Evolutionary conservation across 768 basidiomycete species (phyloP).

Genomic region (Mycena amicta): DNA sequence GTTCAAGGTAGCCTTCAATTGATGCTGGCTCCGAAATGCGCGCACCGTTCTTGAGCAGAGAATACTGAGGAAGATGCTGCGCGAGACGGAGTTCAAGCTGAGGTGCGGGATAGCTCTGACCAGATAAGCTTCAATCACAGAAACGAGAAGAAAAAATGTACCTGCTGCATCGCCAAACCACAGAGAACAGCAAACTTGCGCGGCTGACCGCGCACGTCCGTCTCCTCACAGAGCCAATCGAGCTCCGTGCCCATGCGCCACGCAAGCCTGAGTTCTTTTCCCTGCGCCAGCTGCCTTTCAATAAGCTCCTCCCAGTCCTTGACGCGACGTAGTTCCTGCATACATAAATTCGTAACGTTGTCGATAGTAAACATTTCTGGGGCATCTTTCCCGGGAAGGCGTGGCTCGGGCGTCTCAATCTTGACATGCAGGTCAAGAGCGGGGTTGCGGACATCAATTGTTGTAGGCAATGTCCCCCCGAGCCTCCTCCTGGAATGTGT

Average conservation of each 20-base stretch:
- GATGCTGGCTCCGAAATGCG: conserved; percentile 73
- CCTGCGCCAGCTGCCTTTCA: conserved; percentile 52
- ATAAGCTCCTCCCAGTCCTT: conserved; percentile 66
- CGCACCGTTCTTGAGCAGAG: conserved; percentile 49
- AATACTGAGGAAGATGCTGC: conserved; percentile 60
- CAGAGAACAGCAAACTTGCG: conserved; percentile 77
- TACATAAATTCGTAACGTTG: conserved; percentile 66
- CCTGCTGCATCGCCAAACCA: conserved; percentile 75
- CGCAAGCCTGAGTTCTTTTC: conserved; percentile 67
- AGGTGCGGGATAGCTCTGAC: conserved; percentile 36
- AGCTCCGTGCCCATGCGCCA: conserved; percentile 77
- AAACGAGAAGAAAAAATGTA: conserved; percentile 32
- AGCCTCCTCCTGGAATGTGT: conserved; percentile 58
- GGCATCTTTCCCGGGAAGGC: conserved; percentile 42
- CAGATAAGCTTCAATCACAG: conserved; percentile 1
- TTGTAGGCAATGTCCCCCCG: conserved; percentile 69
- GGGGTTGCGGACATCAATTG: conserved; percentile 74
- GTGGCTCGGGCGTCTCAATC: conserved; percentile 62
- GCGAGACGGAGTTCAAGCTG: conserved; percentile 76
- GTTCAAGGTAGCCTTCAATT: conserved; percentile 86
- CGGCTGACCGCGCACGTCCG: conserved; percentile 59
- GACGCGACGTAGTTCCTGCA: conserved; percentile 53
- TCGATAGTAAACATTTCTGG: conserved; percentile 58
- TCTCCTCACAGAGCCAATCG: conserved; percentile 86
- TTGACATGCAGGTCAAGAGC: conserved; percentile 65